phyloP scores from a whole-genome alignment of 2,329 filamentous ascomycete species.

The Cordyceps cicadae region DNA sequence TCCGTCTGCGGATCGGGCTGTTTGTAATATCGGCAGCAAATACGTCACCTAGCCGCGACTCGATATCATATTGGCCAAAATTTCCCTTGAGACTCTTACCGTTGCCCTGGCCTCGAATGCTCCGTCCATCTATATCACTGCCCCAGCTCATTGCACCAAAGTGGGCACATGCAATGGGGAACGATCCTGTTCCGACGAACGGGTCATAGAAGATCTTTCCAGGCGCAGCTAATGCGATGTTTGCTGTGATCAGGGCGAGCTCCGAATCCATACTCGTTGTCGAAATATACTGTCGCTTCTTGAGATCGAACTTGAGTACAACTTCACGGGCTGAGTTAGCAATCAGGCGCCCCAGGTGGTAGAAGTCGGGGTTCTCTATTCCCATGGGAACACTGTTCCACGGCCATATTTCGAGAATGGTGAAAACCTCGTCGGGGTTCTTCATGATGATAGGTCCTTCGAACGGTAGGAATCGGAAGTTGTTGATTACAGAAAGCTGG shows the following conservation, averaged over 20 bases:
- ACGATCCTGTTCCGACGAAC: conserved; percentile 91
- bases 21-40: conserved; percentile 87
- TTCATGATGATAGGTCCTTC: conserved; percentile 70
- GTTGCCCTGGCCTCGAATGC: conserved; percentile 64
- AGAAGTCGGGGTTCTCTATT: conserved; percentile 43
- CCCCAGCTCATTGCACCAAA: conserved; percentile 80
- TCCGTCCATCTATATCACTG: conserved; percentile 88
- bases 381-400: conserved; percentile 41
- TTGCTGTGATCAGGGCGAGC: conserved; percentile 82
- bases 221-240: conserved; percentile 72
- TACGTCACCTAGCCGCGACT: conserved; percentile 59
- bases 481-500: conserved; percentile 70
- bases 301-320: conserved; percentile 72
- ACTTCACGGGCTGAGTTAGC: conserved; percentile 58
- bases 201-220: conserved; percentile 90
- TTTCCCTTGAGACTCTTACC: conserved; percentile 54
- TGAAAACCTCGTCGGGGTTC: conserved; percentile 64
- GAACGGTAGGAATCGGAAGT: conserved; percentile 71
- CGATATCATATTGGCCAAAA: conserved; percentile 73
- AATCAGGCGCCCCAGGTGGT: conserved; percentile 68
- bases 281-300: conserved; percentile 87
- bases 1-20: conserved; percentile 57
- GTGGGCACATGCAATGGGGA: conserved; percentile 81
- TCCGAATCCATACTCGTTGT: conserved; percentile 98
- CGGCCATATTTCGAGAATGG: conserved; percentile 74